Conservation (phyloP, 306 rosid species). For the Prunus salicina region DNA sequence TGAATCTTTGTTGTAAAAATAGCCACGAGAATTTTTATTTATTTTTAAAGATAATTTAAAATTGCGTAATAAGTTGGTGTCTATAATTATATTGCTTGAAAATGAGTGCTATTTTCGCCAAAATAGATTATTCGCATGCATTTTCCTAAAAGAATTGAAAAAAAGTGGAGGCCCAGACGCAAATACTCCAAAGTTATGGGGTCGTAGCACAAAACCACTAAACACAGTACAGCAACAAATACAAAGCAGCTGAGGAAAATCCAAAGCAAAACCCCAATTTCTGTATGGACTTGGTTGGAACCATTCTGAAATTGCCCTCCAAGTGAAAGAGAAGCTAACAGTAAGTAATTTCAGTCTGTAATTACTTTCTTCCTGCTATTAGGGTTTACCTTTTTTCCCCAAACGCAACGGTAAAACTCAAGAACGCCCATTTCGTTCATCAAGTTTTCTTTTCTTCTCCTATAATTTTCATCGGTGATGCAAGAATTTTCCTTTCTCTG, state of each 20-base stretch:
- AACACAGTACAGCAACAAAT: too few species aligned
- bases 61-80: too few species aligned
- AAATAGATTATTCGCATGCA: too few species aligned
- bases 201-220: not conserved
- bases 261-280: not conserved
- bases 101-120: too few species aligned
- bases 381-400: not conserved
- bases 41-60: too few species aligned
- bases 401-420: not conserved
- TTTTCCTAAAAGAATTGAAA: too few species aligned
- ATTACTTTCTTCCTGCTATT: not conserved
- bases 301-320: not conserved
- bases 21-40: too few species aligned
- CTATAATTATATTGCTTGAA: too few species aligned
- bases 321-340: not conserved
- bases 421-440: not conserved
- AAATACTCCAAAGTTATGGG: not conserved
- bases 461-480: not conserved
- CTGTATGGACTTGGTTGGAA: not conserved
- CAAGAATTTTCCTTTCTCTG: not conserved
- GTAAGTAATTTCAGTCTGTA: not conserved
- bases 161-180: not conserved
- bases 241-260: not conserved
- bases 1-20: too few species aligned
- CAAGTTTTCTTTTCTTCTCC: not conserved